Conservation (phyloP, 75 land plant genomes). For the Pinus albicaulis region DNA sequence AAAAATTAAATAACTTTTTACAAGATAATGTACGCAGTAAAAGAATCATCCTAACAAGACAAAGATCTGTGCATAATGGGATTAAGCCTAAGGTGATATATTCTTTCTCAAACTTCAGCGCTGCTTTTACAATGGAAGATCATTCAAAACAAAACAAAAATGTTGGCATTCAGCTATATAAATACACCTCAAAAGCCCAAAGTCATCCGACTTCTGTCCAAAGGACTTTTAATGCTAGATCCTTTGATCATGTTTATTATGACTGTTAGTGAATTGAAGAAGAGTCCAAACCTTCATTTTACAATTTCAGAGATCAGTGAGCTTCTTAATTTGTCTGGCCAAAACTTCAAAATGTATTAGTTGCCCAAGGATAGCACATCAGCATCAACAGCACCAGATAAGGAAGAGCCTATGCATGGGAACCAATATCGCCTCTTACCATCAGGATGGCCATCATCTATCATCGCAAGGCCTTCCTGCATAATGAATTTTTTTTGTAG, state of each 20-base stretch:
- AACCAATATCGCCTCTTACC: slow-evolving; percentile 93
- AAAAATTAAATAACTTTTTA: background rate
- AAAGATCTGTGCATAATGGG: background rate
- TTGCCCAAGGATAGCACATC: background rate
- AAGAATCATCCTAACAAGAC: background rate
- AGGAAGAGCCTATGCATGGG: slow-evolving; percentile 73
- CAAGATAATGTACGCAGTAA: background rate
- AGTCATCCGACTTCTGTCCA: background rate
- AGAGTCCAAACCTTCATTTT: background rate
- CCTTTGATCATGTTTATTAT: background rate
- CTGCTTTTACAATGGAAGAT: background rate
- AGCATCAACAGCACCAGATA: slow-evolving; percentile 16
- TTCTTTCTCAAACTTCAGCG: background rate
- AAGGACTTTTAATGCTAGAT: background rate
- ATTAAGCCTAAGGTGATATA: background rate
- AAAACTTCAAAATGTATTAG: background rate
- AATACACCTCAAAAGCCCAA: background rate
- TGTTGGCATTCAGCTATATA: background rate
- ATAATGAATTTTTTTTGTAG: background rate
- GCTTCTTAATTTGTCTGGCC: background rate
- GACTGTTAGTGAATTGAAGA: background rate
- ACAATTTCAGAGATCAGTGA: background rate
- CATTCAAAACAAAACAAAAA: background rate
- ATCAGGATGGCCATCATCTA: slow-evolving; percentile 94
- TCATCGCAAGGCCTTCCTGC: slow-evolving; percentile 96